Evolutionary conservation across 2,329 filamentous ascomycete species (phyloP).

Genomic region (Phaeosphaeria sp.): DNA sequence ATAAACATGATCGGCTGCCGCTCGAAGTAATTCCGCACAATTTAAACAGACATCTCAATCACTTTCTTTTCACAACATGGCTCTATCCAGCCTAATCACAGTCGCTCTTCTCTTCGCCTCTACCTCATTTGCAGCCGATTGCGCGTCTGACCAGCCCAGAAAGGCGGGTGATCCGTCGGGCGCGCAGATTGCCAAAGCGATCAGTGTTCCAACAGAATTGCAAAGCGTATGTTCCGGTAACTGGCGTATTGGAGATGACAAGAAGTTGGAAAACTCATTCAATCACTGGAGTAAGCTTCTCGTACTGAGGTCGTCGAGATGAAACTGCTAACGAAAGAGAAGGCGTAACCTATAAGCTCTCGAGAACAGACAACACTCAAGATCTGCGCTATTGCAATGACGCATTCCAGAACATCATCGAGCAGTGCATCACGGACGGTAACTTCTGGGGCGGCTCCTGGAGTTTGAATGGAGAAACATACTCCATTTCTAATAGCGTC

Average conservation of each 20-base stretch:
- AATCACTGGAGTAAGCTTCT: neutral
- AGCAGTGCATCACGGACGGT: neutral
- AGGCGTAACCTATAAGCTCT: neutral
- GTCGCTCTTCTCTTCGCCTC: neutral
- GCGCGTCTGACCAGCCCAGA: neutral
- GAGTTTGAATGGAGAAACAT: neutral
- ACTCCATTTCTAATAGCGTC: neutral
- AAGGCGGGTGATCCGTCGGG: neutral
- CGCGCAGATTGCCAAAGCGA: neutral
- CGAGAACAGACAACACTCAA: neutral
- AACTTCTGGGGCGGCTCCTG: neutral
- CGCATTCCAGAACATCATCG: neutral
- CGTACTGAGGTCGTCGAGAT: neutral
- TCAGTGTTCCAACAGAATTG: neutral
- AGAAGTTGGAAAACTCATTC: neutral
- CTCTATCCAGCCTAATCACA: neutral
- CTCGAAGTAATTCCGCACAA: neutral
- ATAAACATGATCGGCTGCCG: neutral
- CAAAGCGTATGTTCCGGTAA: neutral
- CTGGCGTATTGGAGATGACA: neutral
- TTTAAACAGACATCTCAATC: neutral
- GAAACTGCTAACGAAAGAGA: neutral
- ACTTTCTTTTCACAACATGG: neutral
- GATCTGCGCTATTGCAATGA: neutral
- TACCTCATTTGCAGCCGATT: neutral